Conservation (phyloP, 163 green algal genomes). For the Scenedesmus sp. region DNA sequence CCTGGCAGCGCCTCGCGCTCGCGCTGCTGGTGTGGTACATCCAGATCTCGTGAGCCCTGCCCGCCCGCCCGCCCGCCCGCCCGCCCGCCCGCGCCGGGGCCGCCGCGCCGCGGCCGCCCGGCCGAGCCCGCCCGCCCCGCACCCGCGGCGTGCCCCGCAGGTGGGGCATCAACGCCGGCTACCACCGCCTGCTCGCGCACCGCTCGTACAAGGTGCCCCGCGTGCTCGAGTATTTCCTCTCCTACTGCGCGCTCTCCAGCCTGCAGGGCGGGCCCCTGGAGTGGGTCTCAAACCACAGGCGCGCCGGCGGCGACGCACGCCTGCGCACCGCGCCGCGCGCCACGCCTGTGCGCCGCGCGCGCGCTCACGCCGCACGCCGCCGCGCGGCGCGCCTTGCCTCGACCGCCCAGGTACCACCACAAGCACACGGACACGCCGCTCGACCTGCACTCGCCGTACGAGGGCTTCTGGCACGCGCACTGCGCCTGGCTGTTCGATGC, state of each 20-base stretch:
- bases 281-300: constrained; percentile 3
- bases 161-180: neutral
- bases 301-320: neutral
- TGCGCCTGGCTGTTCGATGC: constrained; percentile 92
- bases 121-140: too few species aligned
- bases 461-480: constrained; percentile 95
- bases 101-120: too few species aligned
- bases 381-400: neutral
- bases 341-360: too few species aligned
- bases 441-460: constrained; percentile 94
- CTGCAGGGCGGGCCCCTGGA: neutral
- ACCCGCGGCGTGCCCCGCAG: too few species aligned
- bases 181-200: neutral
- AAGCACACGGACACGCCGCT: constrained; percentile 90
- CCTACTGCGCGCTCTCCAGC: neutral
- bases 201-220: neutral
- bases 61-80: neutral
- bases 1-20: neutral
- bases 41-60: constrained; percentile 44
- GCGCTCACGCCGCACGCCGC: too few species aligned
- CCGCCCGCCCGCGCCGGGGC: too few species aligned
- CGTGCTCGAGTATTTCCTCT: neutral
- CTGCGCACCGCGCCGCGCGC: too few species aligned
- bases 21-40: neutral
- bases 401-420: constrained; percentile 82